phyloP scores from a whole-genome alignment of 306 rosid species.

The Casuarina equisetifolia region DNA sequence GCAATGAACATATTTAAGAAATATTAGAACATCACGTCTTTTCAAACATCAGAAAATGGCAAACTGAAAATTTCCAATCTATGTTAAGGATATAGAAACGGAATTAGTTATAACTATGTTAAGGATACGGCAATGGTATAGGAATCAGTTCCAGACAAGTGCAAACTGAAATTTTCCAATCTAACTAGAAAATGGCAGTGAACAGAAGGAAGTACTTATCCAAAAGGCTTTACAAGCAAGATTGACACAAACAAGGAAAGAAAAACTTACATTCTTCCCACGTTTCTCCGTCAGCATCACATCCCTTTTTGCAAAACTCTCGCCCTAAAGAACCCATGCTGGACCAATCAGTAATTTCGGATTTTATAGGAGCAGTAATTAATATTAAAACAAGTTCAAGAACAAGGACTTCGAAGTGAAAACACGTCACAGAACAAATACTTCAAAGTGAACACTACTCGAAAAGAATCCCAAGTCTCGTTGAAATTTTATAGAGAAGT shows the following conservation, averaged over 20 bases:
- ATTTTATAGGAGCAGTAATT: neutral
- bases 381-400: neutral
- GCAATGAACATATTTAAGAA: slow-evolving; percentile 39
- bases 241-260: neutral
- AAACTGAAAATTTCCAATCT: no score
- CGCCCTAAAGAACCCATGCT: slow-evolving; percentile 59
- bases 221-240: neutral
- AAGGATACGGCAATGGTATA: neutral
- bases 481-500: no score
- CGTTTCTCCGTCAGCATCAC: slow-evolving; percentile 65
- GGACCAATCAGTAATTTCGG: neutral
- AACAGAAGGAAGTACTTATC: neutral
- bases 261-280: slow-evolving; percentile 79
- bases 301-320: slow-evolving; percentile 95
- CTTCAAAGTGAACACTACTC: neutral
- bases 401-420: neutral
- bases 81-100: no score
- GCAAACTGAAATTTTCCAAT: neutral
- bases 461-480: neutral
- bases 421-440: no score
- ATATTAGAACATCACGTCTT: slow-evolving; percentile 19
- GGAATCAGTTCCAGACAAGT: neutral
- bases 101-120: no score
- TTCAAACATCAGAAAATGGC: neutral
- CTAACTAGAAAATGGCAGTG: neutral